Conservation (phyloP, 177 flowering plant species). For the Tripterygium wilfordii region DNA sequence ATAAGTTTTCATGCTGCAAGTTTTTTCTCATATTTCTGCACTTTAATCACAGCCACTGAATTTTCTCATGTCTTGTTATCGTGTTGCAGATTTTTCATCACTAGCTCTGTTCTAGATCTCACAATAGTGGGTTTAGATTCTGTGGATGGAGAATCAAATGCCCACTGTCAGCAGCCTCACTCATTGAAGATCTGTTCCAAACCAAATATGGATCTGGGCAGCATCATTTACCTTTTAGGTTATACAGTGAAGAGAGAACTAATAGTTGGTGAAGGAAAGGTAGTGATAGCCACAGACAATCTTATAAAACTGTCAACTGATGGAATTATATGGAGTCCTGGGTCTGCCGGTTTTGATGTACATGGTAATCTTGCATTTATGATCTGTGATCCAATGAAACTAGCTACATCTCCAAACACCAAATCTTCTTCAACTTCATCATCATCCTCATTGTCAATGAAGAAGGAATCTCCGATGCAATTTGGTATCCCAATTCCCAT, state of each 20-base stretch:
- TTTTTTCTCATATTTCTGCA: too few species aligned
- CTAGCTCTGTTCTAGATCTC: constrained; percentile 90
- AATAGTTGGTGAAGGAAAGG: constrained; percentile 75
- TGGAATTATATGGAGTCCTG: constrained; percentile 77
- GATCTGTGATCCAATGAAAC: constrained; percentile 97
- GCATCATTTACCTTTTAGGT: constrained; percentile 71
- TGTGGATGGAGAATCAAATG: constrained; percentile 53
- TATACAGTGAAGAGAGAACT: constrained; percentile 57
- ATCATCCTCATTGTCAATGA: constrained; percentile 73
- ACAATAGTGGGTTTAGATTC: constrained; percentile 84
- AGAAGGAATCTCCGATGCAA: constrained; percentile 69
- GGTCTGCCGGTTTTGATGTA: constrained; percentile 89
- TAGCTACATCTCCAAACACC: constrained; percentile 78
- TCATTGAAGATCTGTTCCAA: constrained; percentile 70
- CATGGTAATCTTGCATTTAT: constrained; percentile 94
- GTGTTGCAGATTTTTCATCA: constrained; percentile 75
- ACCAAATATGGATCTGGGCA: constrained; percentile 75
- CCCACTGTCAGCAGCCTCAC: constrained; percentile 63
- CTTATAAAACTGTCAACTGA: constrained; percentile 84
- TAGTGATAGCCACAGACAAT: constrained; percentile 87
- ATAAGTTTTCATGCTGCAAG: too few species aligned
- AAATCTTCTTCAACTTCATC: constrained; percentile 75
- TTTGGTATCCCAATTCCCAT: constrained; percentile 94
- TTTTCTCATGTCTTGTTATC: constrained; percentile 1
- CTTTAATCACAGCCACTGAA: too few species aligned